phyloP scores from a whole-genome alignment of 2,329 filamentous ascomycete species.

The Ceratocystis papillata region DNA sequence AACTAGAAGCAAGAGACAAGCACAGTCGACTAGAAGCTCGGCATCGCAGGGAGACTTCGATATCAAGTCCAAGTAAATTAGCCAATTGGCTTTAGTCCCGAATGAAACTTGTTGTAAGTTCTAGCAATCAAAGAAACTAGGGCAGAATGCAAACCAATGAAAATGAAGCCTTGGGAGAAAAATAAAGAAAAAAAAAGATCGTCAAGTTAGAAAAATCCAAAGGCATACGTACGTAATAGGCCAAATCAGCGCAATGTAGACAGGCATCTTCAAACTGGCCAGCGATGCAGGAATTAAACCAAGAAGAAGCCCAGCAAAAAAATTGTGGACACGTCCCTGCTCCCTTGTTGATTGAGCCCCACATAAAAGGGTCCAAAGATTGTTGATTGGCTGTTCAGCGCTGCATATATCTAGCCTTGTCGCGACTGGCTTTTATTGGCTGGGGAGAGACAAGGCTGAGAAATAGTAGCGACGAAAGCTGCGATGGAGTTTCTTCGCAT shows the following conservation, averaged over 20 bases:
- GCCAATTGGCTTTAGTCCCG: not conserved
- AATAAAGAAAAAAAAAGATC: not conserved
- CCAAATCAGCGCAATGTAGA: slow-evolving; percentile 12
- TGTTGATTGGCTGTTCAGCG: not conserved
- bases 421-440: slow-evolving; percentile 10
- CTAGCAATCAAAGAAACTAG: not conserved
- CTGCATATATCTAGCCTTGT: slow-evolving; percentile 12
- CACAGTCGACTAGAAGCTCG: not conserved
- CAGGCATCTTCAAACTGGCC: slow-evolving; percentile 17
- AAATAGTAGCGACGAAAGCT: slow-evolving; percentile 6
- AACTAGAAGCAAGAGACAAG: not conserved
- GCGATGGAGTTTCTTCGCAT: slow-evolving; percentile 5
- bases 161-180: not conserved
- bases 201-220: slow-evolving; percentile 4
- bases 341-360: slow-evolving; percentile 1
- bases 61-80: not conserved
- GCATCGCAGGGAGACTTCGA: not conserved
- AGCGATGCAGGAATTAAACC: slow-evolving; percentile 11
- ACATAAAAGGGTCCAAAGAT: not conserved
- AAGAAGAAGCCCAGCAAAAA: not conserved
- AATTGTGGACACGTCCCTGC: slow-evolving; percentile 21
- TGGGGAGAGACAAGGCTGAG: slow-evolving; percentile 20
- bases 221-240: not conserved
- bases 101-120: not conserved
- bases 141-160: not conserved